Conservation (phyloP, 2,329 filamentous ascomycete genomes). For the Ophioceras dolichostomum region DNA sequence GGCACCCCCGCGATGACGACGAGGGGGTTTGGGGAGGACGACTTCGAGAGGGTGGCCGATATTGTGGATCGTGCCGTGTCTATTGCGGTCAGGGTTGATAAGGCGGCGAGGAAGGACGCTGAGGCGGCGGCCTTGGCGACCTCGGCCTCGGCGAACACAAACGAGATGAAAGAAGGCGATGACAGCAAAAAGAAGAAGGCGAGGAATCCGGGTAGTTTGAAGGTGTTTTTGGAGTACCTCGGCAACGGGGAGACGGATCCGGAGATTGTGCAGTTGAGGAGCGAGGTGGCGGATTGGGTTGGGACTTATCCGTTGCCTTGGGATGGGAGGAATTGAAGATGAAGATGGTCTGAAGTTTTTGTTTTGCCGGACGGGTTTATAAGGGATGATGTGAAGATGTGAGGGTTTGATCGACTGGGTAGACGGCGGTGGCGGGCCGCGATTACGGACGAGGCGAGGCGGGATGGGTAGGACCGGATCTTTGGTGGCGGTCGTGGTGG, state of each 20-base stretch:
- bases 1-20: constrained; percentile 97
- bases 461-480: too few species aligned
- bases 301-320: constrained; percentile 62
- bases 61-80: constrained; percentile 75
- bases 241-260: constrained; percentile 54
- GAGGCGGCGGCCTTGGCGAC: too few species aligned
- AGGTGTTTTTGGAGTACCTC: constrained; percentile 55
- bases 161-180: too few species aligned
- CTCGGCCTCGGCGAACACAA: too few species aligned
- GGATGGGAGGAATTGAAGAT: constrained; percentile 25
- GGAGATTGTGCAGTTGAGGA: constrained; percentile 61
- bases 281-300: constrained; percentile 70
- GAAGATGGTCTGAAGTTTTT: neutral
- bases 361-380: too few species aligned
- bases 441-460: too few species aligned
- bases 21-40: constrained; percentile 76
- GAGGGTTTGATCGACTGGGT: too few species aligned
- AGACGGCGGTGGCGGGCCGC: too few species aligned
- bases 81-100: constrained; percentile 67
- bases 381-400: too few species aligned
- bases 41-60: constrained; percentile 78
- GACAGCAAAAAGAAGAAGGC: too few species aligned
- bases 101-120: constrained; percentile 55
- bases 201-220: constrained; percentile 52
- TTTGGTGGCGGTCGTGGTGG: too few species aligned